Evolutionary conservation across 2,329 filamentous ascomycete genomes (phyloP).

Genomic region (Eutypella sp.): DNA sequence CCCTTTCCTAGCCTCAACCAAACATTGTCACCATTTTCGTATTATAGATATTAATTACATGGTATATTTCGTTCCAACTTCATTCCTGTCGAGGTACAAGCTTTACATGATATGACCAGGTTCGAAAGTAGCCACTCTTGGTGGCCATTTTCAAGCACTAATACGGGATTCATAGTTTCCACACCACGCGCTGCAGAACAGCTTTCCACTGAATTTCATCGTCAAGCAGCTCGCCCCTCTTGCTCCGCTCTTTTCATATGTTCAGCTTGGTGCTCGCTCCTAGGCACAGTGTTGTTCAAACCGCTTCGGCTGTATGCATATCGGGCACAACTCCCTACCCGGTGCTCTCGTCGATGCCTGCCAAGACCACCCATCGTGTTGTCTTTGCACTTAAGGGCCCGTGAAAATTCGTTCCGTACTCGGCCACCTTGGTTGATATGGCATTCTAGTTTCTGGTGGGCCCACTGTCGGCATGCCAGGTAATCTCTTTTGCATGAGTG

Average conservation of each 20-base stretch:
- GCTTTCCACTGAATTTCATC: slow-evolving; percentile 21
- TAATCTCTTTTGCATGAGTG: too few species aligned
- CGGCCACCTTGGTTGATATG: too few species aligned
- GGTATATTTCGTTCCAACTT: too few species aligned
- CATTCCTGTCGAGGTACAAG: too few species aligned
- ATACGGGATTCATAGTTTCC: slow-evolving; percentile 15
- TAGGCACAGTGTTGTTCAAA: slow-evolving; percentile 17
- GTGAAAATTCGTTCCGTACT: too few species aligned
- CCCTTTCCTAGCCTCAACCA: too few species aligned
- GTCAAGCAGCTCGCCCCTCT: slow-evolving; percentile 20
- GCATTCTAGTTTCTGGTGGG: too few species aligned
- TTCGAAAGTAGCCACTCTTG: not conserved
- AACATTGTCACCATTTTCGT: too few species aligned
- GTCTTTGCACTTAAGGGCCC: too few species aligned
- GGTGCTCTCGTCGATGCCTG: slow-evolving; percentile 12
- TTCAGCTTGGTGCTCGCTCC: slow-evolving; percentile 11
- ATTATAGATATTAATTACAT: too few species aligned
- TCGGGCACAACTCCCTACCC: slow-evolving; percentile 16
- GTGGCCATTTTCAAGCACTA: slow-evolving; percentile 1
- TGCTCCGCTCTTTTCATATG: slow-evolving; percentile 14
- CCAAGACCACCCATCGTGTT: too few species aligned
- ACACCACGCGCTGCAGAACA: slow-evolving; percentile 18
- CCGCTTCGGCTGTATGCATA: slow-evolving; percentile 12
- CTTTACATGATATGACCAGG: not conserved
- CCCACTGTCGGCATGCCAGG: too few species aligned